phyloP scores from a whole-genome alignment of 2,329 filamentous ascomycete species.

The Beauveria varroae region DNA sequence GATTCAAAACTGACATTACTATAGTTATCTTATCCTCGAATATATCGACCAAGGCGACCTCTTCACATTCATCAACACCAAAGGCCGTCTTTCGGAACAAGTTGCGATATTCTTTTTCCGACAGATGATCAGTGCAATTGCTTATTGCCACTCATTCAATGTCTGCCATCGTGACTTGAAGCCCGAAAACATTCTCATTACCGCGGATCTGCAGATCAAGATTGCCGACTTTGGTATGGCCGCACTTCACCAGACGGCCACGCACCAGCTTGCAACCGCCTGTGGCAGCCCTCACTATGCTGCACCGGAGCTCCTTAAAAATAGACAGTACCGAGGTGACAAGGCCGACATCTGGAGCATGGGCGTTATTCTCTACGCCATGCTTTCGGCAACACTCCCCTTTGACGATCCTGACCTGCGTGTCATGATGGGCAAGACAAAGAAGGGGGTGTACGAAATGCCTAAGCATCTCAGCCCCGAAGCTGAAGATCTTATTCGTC shows the following conservation, averaged over 20 bases:
- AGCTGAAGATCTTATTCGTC: conserved; percentile 68
- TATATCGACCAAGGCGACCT: conserved; percentile 75
- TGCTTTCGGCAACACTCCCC: conserved; percentile 75
- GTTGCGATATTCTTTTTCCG: conserved; percentile 80
- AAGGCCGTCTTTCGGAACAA: conserved; percentile 68
- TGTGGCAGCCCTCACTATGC: conserved; percentile 97
- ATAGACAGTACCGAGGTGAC: conserved; percentile 71
- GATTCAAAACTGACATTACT: conserved; percentile 9
- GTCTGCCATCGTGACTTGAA: conserved; percentile 96
- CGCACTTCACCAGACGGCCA: conserved; percentile 73
- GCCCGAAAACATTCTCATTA: conserved; percentile 91
- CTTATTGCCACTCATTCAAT: conserved; percentile 89
- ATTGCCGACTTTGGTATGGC: conserved; percentile 98
- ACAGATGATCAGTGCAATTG: conserved; percentile 85
- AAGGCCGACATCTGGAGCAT: conserved; percentile 92
- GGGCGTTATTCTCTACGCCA: conserved; percentile 81
- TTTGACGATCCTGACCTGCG: conserved; percentile 64
- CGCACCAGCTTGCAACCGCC: conserved; percentile 74
- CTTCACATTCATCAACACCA: conserved; percentile 74
- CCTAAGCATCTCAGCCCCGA: conserved; percentile 57
- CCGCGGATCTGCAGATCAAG: conserved; percentile 70
- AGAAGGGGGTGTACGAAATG: conserved; percentile 53
- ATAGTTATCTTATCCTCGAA: conserved; percentile 87
- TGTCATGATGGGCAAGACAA: conserved; percentile 54
- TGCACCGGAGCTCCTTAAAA: conserved; percentile 81